Conservation (phyloP, 1,284 basidiomycete species). For the Cryptococcus sp. region DNA sequence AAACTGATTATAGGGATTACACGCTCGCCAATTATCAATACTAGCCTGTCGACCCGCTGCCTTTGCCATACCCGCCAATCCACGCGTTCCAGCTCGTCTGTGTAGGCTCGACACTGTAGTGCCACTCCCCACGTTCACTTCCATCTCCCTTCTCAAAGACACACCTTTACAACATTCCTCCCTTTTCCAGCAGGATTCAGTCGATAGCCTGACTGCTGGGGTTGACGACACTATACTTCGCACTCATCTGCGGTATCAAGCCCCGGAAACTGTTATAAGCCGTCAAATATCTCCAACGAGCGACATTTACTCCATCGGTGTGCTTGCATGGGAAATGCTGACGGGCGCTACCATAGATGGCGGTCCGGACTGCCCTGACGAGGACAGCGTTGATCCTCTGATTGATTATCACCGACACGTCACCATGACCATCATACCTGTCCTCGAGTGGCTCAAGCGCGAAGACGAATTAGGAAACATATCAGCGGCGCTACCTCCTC, state of each 20-base stretch:
- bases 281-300: slow-evolving; percentile 17
- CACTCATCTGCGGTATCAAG: slow-evolving; percentile 34
- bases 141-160: slow-evolving; percentile 3
- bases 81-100: not conserved
- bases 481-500: slow-evolving; percentile 15
- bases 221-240: not conserved
- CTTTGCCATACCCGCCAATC: slow-evolving; percentile 10
- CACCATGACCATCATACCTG: slow-evolving; percentile 17
- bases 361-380: slow-evolving; percentile 19
- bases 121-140: slow-evolving; percentile 14
- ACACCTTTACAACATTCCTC: slow-evolving; percentile 6
- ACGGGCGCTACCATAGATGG: slow-evolving; percentile 33
- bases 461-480: slow-evolving; percentile 10
- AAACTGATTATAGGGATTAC: slow-evolving; percentile 17
- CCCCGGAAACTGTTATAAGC: slow-evolving; percentile 30
- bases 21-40: slow-evolving; percentile 21
- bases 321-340: slow-evolving; percentile 36
- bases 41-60: slow-evolving; percentile 26
- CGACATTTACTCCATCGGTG: slow-evolving; percentile 41
- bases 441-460: slow-evolving; percentile 18
- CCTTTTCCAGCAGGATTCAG: slow-evolving; percentile 18
- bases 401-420: slow-evolving; percentile 33
- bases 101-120: slow-evolving; percentile 11
- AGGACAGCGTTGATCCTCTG: slow-evolving; percentile 23
- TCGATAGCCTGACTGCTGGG: slow-evolving; percentile 5